These are phyloP conservation scores for Pyrenopolyporus hunteri DNA, from an alignment of 495 filamentous ascomycete species.

Conservation along the genomic window DNA sequence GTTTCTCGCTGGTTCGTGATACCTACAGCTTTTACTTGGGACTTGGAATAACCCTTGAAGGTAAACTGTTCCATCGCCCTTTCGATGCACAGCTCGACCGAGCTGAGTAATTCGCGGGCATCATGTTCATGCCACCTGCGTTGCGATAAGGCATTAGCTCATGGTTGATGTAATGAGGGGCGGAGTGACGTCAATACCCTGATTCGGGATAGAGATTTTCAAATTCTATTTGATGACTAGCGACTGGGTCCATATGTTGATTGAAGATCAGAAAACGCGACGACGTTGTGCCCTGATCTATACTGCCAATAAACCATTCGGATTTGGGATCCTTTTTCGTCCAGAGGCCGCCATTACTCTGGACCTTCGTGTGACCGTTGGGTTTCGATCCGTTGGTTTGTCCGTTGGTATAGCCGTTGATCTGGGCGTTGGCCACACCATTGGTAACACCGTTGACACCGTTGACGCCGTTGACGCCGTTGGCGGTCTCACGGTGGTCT, in stretches of 20 bases:
- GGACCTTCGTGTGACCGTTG: constrained; percentile 10
- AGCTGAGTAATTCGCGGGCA: constrained; percentile 76
- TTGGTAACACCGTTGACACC: constrained; percentile 20
- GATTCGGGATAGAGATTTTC: constrained; percentile 85
- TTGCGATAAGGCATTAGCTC: constrained; percentile 12
- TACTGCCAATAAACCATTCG: constrained; percentile 61
- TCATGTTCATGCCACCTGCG: constrained; percentile 94
- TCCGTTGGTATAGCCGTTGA: constrained; percentile 17
- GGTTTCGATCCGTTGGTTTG: constrained; percentile 21
- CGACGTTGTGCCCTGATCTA: constrained; percentile 94
- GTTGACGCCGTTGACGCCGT: neutral
- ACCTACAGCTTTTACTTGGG: constrained; percentile 82
- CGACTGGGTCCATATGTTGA: constrained; percentile 75
- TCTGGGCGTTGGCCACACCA: constrained; percentile 11
- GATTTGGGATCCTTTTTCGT: neutral
- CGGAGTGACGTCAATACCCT: constrained; percentile 62
- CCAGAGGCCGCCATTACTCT: neutral
- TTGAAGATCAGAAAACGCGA: constrained; percentile 94
- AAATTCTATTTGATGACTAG: constrained; percentile 91
- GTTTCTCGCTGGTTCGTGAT: constrained; percentile 97
- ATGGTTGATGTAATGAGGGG: constrained; percentile 15
- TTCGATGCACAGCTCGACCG: constrained; percentile 85
- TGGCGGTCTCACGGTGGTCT: constrained; percentile 22
- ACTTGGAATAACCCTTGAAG: constrained; percentile 69
- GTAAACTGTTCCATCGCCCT: constrained; percentile 76